Conservation (phyloP, 305 asterid genomes). For the Rubia peregrina region DNA sequence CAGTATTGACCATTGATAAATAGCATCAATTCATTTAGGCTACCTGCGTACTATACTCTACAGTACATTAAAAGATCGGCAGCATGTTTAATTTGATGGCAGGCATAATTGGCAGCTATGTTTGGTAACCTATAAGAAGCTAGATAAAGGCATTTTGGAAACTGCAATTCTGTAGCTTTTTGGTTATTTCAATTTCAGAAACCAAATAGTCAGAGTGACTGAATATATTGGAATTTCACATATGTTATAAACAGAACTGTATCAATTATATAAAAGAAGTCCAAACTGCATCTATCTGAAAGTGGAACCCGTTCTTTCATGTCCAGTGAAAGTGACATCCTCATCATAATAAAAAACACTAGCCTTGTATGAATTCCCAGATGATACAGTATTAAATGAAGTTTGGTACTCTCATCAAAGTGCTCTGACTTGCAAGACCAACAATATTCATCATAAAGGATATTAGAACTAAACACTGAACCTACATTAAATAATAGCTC, state of each 20-base stretch:
- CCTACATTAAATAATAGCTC: not conserved
- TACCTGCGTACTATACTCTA: not conserved
- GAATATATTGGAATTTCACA: not conserved
- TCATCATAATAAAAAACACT: not conserved
- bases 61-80: not conserved
- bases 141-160: not conserved
- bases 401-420: not conserved
- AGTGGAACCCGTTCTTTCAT: not conserved
- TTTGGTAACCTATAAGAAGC: not conserved
- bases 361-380: not conserved
- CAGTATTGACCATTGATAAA: not conserved
- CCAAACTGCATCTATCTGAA: not conserved
- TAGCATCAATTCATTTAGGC: not conserved
- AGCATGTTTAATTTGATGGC: not conserved
- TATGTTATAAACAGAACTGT: not conserved
- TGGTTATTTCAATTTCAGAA: not conserved
- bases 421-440: not conserved
- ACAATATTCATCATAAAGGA: not conserved
- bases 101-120: not conserved
- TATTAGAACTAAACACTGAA: not conserved
- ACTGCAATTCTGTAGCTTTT: not conserved
- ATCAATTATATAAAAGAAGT: not conserved
- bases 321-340: not conserved
- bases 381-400: not conserved
- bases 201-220: not conserved